These are phyloP conservation scores for Keithomyces neogunnii DNA, from an alignment of 2,329 filamentous ascomycete genomes.

Conservation along the genomic window DNA sequence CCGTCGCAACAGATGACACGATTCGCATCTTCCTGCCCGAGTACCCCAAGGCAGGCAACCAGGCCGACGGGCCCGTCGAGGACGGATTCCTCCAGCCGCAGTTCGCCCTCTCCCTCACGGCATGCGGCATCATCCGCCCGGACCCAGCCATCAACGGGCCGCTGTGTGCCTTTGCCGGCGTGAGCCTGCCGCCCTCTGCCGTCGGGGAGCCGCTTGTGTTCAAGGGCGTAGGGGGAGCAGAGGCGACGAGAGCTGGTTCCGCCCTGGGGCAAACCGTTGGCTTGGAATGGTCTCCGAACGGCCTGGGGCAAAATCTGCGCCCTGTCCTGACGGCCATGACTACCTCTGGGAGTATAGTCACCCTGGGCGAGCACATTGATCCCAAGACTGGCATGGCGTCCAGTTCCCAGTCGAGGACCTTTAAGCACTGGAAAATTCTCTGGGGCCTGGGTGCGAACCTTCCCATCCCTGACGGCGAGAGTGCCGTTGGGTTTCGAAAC, in stretches of 20 bases:
- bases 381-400: conserved; percentile 16
- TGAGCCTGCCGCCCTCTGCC: conserved; percentile 20
- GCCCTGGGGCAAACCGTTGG: conserved; percentile 46
- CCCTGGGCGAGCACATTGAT: conserved; percentile 41
- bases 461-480: conserved; percentile 34
- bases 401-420: conserved; percentile 27
- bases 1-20: conserved; percentile 47
- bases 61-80: conserved; percentile 18
- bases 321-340: conserved; percentile 43
- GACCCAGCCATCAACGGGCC: conserved; percentile 36
- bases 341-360: conserved; percentile 38
- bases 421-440: conserved; percentile 43
- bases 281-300: conserved; percentile 50
- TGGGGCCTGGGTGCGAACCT: conserved; percentile 48
- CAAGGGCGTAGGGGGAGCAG: conserved; percentile 35
- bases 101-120: conserved; percentile 25
- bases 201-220: conserved; percentile 21
- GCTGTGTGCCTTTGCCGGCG: conserved; percentile 30
- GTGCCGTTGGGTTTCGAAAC: conserved; percentile 20
- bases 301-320: conserved; percentile 44
- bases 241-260: conserved; percentile 37
- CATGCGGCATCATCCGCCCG: conserved; percentile 25
- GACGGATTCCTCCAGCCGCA: conserved; percentile 21
- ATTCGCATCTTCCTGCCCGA: conserved; percentile 43
- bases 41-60: conserved; percentile 18